phyloP scores from a whole-genome alignment of 495 filamentous ascomycete species.

The Hypoxylon perforatum region DNA sequence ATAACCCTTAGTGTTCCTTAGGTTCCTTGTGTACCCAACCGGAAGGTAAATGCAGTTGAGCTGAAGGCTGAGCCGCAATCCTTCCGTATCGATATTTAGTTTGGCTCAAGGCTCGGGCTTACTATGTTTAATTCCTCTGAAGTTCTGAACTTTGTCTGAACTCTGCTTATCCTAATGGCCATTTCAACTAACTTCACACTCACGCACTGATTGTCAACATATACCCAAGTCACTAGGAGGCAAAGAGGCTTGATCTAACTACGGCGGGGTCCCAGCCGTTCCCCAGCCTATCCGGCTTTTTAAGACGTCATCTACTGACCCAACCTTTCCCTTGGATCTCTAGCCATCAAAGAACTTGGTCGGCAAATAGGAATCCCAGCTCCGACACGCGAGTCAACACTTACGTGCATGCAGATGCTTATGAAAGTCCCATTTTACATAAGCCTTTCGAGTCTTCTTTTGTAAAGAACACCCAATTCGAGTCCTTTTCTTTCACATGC shows the following conservation, averaged over 20 bases:
- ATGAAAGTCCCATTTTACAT: constrained; percentile 32
- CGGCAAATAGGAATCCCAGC: constrained; percentile 21
- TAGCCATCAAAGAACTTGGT: constrained; percentile 13
- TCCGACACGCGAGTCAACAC: constrained; percentile 19
- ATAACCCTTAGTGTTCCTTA: not conserved
- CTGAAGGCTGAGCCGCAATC: constrained; percentile 2
- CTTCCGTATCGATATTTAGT: not conserved
- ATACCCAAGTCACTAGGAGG: not conserved
- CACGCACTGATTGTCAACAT: not conserved
- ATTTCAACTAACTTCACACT: not conserved
- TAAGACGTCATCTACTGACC: constrained; percentile 25
- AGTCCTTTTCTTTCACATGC: constrained; percentile 16
- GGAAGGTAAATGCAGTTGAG: not conserved
- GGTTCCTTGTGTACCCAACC: not conserved
- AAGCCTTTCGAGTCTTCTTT: constrained; percentile 21
- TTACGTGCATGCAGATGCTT: constrained; percentile 16
- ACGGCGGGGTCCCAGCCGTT: not conserved
- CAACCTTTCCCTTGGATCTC: not conserved
- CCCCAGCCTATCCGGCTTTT: constrained; percentile 19
- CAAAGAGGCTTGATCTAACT: constrained; percentile 1
- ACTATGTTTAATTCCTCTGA: not conserved
- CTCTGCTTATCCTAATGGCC: not conserved
- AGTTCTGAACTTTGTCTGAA: not conserved
- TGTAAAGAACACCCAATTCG: constrained; percentile 6
- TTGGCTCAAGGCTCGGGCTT: not conserved